Conservation (phyloP, 164 flowering plant genomes). For the Cinnamomum chago region DNA sequence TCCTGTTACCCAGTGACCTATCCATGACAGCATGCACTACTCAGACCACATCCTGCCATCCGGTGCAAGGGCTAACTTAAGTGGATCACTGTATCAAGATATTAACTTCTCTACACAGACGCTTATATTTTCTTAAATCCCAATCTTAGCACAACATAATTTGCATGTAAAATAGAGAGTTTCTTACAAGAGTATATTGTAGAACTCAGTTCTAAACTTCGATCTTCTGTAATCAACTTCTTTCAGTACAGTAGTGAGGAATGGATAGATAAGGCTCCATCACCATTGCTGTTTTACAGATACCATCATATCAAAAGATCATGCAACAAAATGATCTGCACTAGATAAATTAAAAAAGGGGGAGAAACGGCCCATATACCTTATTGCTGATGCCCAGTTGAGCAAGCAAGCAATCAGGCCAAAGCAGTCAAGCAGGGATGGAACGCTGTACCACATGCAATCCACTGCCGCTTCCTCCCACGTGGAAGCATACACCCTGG, state of each 20-base stretch:
- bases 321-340: neutral
- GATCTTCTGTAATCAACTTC: neutral
- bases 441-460: constrained; percentile 86
- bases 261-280: neutral
- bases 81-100: too few species aligned
- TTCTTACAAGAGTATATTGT: neutral
- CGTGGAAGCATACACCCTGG: constrained; percentile 67
- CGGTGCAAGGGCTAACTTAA: too few species aligned
- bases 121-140: too few species aligned
- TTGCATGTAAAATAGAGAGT: neutral
- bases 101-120: too few species aligned
- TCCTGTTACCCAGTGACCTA: too few species aligned
- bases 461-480: constrained; percentile 78
- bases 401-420: constrained; percentile 31
- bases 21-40: too few species aligned
- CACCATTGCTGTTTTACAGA: neutral
- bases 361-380: neutral
- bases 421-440: constrained; percentile 70
- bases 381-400: neutral
- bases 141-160: neutral
- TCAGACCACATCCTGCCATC: too few species aligned
- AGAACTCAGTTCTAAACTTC: neutral
- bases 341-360: neutral
- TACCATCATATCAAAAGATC: neutral
- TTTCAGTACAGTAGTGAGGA: constrained; percentile 6